These are phyloP conservation scores for Penicillium manginii DNA, from an alignment of 495 filamentous ascomycete species.

Conservation along the genomic window DNA sequence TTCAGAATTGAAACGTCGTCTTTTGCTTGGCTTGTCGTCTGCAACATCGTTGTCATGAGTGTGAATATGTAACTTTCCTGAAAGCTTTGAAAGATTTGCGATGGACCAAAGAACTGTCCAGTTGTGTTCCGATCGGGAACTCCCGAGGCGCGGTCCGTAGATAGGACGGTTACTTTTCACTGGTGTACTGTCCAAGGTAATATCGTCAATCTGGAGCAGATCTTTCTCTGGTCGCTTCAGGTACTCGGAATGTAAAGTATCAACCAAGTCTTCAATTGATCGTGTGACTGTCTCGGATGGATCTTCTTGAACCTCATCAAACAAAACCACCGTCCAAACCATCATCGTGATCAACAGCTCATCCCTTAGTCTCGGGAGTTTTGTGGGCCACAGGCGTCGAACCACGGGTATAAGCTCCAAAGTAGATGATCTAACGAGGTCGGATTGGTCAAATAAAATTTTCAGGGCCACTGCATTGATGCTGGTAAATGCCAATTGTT, in stretches of 20 bases:
- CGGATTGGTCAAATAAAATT: conserved; percentile 67
- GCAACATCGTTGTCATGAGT: conserved; percentile 14
- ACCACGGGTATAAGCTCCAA: conserved; percentile 70
- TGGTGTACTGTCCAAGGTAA: conserved; percentile 54
- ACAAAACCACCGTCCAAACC: conserved; percentile 49
- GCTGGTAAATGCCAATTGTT: conserved; percentile 71
- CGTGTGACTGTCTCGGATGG: conserved; percentile 34
- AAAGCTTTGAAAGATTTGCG: conserved; percentile 36
- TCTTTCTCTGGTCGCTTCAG: conserved; percentile 68
- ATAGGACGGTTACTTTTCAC: conserved; percentile 19
- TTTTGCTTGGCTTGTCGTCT: conserved; percentile 54
- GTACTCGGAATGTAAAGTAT: conserved; percentile 73
- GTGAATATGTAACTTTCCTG: conserved; percentile 25
- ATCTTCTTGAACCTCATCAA: conserved; percentile 26
- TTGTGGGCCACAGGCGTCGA: conserved; percentile 70
- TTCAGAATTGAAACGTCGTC: conserved; percentile 58
- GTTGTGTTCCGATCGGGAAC: conserved; percentile 49
- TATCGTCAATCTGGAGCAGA: conserved; percentile 75
- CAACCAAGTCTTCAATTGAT: conserved; percentile 57
- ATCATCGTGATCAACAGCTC: conserved; percentile 76
- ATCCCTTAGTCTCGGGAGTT: conserved; percentile 63
- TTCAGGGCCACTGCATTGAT: conserved; percentile 72
- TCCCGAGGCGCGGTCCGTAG: conserved; percentile 46
- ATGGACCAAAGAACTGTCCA: conserved; percentile 53
- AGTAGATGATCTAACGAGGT: conserved; percentile 60